phyloP scores from a whole-genome alignment of 2,329 filamentous ascomycete genomes.

The Aaosphaeria arxii region DNA sequence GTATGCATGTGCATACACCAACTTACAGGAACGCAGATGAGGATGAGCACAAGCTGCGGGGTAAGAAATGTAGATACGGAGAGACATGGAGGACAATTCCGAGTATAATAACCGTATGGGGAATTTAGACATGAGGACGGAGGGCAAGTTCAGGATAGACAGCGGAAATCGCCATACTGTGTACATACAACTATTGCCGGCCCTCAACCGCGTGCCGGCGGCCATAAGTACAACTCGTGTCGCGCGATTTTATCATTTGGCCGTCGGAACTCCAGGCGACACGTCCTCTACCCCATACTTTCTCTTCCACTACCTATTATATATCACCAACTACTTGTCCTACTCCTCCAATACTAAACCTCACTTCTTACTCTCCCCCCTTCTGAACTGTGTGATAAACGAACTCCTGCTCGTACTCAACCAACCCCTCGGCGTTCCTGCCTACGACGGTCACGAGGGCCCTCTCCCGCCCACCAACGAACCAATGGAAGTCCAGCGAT shows the following conservation, averaged over 20 bases:
- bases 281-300: no score
- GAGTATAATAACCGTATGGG: no score
- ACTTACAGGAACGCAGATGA: no score
- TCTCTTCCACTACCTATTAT: not conserved
- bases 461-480: not conserved
- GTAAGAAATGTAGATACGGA: no score
- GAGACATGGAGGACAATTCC: no score
- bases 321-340: not conserved
- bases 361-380: no score
- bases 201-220: not conserved
- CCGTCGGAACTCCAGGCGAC: no score
- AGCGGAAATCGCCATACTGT: not conserved
- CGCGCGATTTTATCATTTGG: not conserved
- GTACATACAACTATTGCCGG: constrained; percentile 6
- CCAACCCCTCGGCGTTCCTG: no score
- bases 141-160: constrained; percentile 4
- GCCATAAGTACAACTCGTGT: not conserved
- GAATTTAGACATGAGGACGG: not conserved
- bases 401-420: no score
- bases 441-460: not conserved
- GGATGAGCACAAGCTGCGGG: no score
- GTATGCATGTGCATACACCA: no score
- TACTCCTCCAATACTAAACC: not conserved
- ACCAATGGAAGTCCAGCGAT: constrained; percentile 1
- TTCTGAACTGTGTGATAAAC: no score